Evolutionary conservation across 2,329 filamentous ascomycete species (phyloP), one percentile per base, ranked within the genome.

Genomic region (Periconia digitata): DNA sequence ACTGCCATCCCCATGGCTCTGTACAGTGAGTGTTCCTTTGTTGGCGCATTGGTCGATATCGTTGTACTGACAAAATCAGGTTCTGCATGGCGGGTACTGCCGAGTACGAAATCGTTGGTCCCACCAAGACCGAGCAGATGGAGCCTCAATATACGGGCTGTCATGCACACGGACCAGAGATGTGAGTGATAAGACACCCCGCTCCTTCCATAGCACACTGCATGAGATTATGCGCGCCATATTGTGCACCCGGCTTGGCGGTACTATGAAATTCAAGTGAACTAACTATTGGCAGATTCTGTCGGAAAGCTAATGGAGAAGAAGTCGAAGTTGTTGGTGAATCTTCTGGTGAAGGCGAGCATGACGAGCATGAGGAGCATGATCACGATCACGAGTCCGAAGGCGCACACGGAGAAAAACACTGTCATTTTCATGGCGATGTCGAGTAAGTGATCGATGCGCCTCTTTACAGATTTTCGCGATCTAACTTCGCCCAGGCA

Each of bases 131-230:
- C 1, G 76, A 77, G 39, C 77, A 79, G 41, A 67, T 83, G 16
- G 83, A 85, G 1, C 73, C 84, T 0, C 71, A 79, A 44, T 88
- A 84, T 59, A 87, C 84, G 0, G 82, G 71, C 46, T 89, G 87
- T 62, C 85, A 90, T 64, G 59, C 70, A 1, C 85, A 89, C 67
- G 84, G 74, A 15, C 60, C 67, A 3, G 76, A 84, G 39, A 76
- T 76, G 83, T 87, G 73, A 58, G 79, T 67, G 15, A 15, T 4
- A 22, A 10, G 5, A 17, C n/a, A n/a, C 32, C 6, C 18, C 20
- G 12, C 45, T 63, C 39, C 60, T 35, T 15, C 12, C 0, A 3
- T 20, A 15, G 4, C 17, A 86, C 17, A 72, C 78, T 1, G 71
- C 78, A 35, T 16, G 34, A 6, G 34, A 36, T 15, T 12, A 27